Conservation (phyloP, 768 basidiomycete species). For the Lentinula sp. region DNA sequence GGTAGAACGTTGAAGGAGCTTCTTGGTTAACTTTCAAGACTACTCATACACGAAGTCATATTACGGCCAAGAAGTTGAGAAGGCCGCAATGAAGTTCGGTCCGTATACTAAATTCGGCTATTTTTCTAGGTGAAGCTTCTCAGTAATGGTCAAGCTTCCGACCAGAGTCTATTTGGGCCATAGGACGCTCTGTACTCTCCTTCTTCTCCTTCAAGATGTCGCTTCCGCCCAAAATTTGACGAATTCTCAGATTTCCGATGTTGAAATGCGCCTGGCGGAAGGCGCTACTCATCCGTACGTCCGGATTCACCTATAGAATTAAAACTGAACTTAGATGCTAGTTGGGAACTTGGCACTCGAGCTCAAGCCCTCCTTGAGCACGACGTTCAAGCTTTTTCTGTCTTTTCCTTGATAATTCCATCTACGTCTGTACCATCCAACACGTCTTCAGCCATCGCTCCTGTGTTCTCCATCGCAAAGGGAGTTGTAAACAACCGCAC, state of each 20-base stretch:
- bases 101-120: not conserved
- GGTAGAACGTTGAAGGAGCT: not conserved
- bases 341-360: constrained; percentile 54
- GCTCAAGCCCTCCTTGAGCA: constrained; percentile 43
- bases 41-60: not conserved
- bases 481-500: constrained; percentile 43
- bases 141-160: not conserved
- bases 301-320: not conserved
- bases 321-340: constrained; percentile 10
- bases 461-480: constrained; percentile 52
- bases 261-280: constrained; percentile 30
- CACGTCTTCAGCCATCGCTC: constrained; percentile 31
- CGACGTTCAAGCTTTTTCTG: constrained; percentile 38
- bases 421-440: constrained; percentile 24
- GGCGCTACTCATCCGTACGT: constrained; percentile 29
- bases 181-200: not conserved
- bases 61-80: not conserved
- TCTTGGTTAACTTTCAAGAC: not conserved
- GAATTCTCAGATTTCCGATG: constrained; percentile 23
- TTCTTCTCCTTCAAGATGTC: not conserved
- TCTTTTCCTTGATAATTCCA: constrained; percentile 34
- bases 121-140: not conserved
- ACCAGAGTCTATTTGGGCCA: not conserved
- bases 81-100: not conserved
- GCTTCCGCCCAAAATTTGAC: constrained; percentile 17